Evolutionary conservation across 2,329 filamentous ascomycete genomes (phyloP).

Genomic region (Allantophomopsis cytisporea): DNA sequence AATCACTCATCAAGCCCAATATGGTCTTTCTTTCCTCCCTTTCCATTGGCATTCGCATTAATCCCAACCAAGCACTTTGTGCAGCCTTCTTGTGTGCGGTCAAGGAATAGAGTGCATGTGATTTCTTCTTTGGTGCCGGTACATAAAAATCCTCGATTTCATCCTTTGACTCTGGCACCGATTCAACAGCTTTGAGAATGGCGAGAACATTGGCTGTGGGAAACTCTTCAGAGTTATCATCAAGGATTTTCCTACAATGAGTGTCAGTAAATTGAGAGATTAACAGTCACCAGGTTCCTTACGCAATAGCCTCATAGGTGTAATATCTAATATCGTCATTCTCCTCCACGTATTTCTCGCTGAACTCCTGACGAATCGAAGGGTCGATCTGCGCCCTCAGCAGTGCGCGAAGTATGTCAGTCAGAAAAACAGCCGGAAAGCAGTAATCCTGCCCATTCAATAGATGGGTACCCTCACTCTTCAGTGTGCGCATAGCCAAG

Average conservation of each 20-base stretch:
- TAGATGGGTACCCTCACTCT: slow-evolving; percentile 58
- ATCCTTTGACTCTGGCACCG: slow-evolving; percentile 51
- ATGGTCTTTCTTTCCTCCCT: slow-evolving; percentile 69
- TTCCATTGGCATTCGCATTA: slow-evolving; percentile 54
- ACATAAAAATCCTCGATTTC: slow-evolving; percentile 60
- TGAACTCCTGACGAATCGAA: slow-evolving; percentile 55
- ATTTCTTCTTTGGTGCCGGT: slow-evolving; percentile 49
- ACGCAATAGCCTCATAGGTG: slow-evolving; percentile 64
- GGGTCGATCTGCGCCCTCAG: slow-evolving; percentile 42
- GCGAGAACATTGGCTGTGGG: slow-evolving; percentile 37
- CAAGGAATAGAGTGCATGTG: slow-evolving; percentile 50
- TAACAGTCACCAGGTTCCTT: slow-evolving; percentile 28
- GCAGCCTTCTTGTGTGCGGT: slow-evolving; percentile 64
- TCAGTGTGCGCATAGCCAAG: slow-evolving; percentile 70
- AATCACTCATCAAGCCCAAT: slow-evolving; percentile 59
- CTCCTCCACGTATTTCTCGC: slow-evolving; percentile 63
- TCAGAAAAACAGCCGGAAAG: slow-evolving; percentile 58
- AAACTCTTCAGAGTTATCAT: slow-evolving; percentile 14
- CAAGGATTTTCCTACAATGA: slow-evolving; percentile 19
- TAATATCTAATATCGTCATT: slow-evolving; percentile 79
- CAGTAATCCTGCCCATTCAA: slow-evolving; percentile 47
- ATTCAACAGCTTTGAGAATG: slow-evolving; percentile 53
- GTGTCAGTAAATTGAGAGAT: slow-evolving; percentile 45
- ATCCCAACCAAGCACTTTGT: slow-evolving; percentile 74
- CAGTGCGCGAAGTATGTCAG: slow-evolving; percentile 47